Base-by-base conservation (phyloP, 1,284 basidiomycete genomes). In the Bjerkandera adusta region DNA sequence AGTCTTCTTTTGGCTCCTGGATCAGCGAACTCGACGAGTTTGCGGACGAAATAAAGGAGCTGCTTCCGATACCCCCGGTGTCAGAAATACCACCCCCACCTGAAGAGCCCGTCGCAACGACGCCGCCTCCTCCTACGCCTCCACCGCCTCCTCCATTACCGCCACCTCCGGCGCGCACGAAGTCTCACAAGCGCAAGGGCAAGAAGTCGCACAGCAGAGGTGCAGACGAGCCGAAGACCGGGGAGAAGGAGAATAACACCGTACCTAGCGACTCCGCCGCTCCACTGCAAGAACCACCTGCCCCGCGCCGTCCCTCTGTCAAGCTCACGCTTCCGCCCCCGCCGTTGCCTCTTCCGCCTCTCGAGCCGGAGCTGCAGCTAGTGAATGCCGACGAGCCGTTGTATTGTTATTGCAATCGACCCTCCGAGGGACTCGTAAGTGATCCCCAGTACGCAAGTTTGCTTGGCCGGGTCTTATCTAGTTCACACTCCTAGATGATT, bases 391-490 rank as follows among this genome's bases (percentile, higher is more conserved):
- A 70, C 43, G 85, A 91, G 63, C 70, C 67, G 47, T 68, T 75
- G 27, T 92, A 87, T 65, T 92, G 89, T 59, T 85, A 81, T 66
- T 92, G 90, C 62, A 75, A 85, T 57, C 73, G 81, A 50, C 76
- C 83, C 11, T 88, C 84, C 11, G 89, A 79, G 60, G 89, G 89
- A 57, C 79, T 83, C 65, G 88, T 88, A 58, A 53, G 40, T 32
- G 12, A 26, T 21, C 22, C 6, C 18, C 32, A 13, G 10, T 30
- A 16, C 35, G 4, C 32, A 5, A 78, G 68, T 32, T 42, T 41
- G 24, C 41, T 46, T 47, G 43, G 30, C 18, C 39, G 33, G 18
- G 40, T 37, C 45, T n/a, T n/a, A 47, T 36, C 43, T 26, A 13
- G 22, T 22, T 51, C 24, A 45, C 18, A 16, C 43, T 45, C 32